Conservation (phyloP, 2,329 filamentous ascomycete species). For the Xylaria sp. region DNA sequence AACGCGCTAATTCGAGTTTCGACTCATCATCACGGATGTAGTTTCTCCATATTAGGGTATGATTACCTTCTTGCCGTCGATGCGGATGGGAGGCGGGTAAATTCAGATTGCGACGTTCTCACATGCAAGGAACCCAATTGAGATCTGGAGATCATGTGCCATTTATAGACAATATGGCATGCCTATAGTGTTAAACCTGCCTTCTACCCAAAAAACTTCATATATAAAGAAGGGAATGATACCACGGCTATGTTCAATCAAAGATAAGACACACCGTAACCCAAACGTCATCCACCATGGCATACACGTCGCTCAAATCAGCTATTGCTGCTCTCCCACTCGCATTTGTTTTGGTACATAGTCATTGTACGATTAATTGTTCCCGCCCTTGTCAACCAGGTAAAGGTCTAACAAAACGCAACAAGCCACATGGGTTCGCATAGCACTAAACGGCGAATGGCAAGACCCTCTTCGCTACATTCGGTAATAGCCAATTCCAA, state of each 20-base stretch:
- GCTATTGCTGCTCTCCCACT: neutral
- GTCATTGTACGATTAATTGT: neutral
- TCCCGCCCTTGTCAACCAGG: too few species aligned
- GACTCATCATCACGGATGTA: neutral
- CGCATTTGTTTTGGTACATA: neutral
- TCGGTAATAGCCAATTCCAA: neutral
- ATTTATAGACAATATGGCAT: neutral
- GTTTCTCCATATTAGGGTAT: neutral
- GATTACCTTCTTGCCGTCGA: neutral
- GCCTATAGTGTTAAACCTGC: neutral
- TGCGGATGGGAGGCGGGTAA: neutral
- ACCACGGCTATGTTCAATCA: neutral
- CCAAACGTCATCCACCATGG: neutral
- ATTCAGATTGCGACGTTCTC: neutral
- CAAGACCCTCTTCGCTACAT: neutral
- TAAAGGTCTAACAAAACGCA: neutral
- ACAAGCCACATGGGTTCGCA: neutral
- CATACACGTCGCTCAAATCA: neutral
- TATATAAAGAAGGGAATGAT: neutral
- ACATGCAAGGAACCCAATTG: neutral
- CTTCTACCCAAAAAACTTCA: neutral
- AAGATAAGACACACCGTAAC: neutral
- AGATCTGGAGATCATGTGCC: neutral
- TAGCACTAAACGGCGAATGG: neutral
- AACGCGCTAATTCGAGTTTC: neutral